Evolutionary conservation across 2,329 filamentous ascomycete species (phyloP), one percentile per base, ranked within the genome.

Genomic region (Fusarium agapanthi): DNA sequence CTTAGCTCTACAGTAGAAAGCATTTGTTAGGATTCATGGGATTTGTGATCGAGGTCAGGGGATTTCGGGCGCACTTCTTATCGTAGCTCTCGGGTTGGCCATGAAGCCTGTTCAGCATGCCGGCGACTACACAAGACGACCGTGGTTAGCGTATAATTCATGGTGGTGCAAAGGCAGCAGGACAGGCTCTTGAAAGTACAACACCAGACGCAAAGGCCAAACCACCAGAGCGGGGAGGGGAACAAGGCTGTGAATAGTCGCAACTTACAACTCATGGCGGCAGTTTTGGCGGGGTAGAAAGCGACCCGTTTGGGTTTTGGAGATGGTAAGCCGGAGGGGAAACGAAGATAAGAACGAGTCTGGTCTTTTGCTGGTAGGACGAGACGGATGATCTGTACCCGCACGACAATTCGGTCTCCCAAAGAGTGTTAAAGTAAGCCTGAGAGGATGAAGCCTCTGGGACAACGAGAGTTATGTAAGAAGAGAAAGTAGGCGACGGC

Each of bases 11-110:
- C 61, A 61, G 13, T 34, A 34, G 53, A 60, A 58, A 44, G 47
- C 37, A 43, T 51, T 38, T 51, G 75, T 76, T 72, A 80, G 82
- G 78, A 71, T 72, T 62, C 58, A 73, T 48, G 45, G 55, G 24
- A 34, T 48, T 75, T 62, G 74, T 54, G 45, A 34, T 58, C 20
- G 48, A 43, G 20, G 30, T 51, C 41, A 22, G 60, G 44, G 45
- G 60, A 56, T 65, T 65, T 79, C 86, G 67, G 63, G 18, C 77
- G 79, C 86, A 97, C 94, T 99, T 99, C 86, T 97, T 97, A 82
- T 98, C 96, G 87, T 99, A 99, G 86, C 94, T 98, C 77, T 97
- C 95, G 76, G 95, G 95, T 86, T 98, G 95, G 83, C 95, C 95
- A 80, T 97, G 94, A 79, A 98, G 92, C 89, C 95, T 95, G 86